phyloP scores from a whole-genome alignment of 257 asterid species.

The Avicennia marina region DNA sequence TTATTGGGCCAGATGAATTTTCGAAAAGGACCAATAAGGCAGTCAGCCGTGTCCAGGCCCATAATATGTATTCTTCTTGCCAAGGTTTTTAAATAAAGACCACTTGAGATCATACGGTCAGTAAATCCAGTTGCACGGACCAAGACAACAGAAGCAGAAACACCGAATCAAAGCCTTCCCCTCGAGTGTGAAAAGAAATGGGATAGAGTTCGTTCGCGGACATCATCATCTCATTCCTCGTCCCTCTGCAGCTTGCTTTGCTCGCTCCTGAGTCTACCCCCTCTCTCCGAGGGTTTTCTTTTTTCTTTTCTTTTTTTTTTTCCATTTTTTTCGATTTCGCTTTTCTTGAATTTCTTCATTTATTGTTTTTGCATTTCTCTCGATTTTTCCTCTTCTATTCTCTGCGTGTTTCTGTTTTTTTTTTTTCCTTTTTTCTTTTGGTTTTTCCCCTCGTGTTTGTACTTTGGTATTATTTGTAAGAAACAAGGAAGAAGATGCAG shows the following conservation, averaged over 20 bases:
- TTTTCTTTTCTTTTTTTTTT: slow-evolving; percentile 7
- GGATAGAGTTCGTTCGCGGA: slow-evolving; percentile 13
- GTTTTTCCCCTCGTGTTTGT: background rate
- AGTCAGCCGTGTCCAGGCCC: too few relatives aligned
- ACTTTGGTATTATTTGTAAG: background rate
- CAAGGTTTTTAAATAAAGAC: too few relatives aligned
- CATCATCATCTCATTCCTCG: slow-evolving; percentile 15
- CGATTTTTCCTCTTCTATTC: too few relatives aligned
- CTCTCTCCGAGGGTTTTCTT: slow-evolving; percentile 45
- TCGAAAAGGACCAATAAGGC: too few relatives aligned
- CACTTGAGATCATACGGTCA: background rate
- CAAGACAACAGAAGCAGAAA: background rate
- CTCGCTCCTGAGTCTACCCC: slow-evolving; percentile 10
- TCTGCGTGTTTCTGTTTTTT: slow-evolving; percentile 8
- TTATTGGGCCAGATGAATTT: too few relatives aligned
- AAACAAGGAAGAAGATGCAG: slow-evolving; percentile 33
- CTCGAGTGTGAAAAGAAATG: slow-evolving; percentile 8
- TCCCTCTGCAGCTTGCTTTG: slow-evolving; percentile 3
- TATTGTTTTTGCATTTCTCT: background rate
- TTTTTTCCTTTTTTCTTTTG: background rate
- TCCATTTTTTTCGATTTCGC: background rate
- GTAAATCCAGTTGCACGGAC: slow-evolving; percentile 12
- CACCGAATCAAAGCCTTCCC: slow-evolving; percentile 9
- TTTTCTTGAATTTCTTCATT: background rate
- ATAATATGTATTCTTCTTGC: too few relatives aligned